phyloP scores from a whole-genome alignment of 495 filamentous ascomycete species.

The Saxophila tyrrhenica region DNA sequence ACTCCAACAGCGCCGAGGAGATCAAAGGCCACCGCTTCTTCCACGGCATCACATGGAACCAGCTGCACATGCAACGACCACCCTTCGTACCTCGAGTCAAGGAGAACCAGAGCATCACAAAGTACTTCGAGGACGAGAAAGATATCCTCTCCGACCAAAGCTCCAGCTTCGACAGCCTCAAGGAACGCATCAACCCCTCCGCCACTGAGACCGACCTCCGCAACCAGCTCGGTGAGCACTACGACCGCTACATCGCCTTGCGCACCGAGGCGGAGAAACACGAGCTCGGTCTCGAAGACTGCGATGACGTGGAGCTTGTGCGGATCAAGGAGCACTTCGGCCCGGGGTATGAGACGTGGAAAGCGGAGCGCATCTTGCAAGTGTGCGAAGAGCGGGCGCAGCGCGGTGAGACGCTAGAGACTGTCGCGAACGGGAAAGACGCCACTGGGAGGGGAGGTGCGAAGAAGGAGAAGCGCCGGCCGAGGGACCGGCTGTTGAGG shows the following conservation, averaged over 20 bases:
- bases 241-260: slow-evolving; percentile 7
- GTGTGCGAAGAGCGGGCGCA: slow-evolving; percentile 12
- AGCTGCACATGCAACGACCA: slow-evolving; percentile 49
- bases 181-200: slow-evolving; percentile 9
- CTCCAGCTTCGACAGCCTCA: slow-evolving; percentile 19
- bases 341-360: slow-evolving; percentile 15
- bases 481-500: slow-evolving; percentile 67
- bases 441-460: background rate
- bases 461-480: slow-evolving; percentile 52
- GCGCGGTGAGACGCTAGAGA: background rate
- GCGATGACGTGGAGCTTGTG: slow-evolving; percentile 13
- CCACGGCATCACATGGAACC: slow-evolving; percentile 29
- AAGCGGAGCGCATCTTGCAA: slow-evolving; percentile 9
- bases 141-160: slow-evolving; percentile 45
- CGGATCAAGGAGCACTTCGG: slow-evolving; percentile 20
- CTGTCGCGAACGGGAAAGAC: background rate
- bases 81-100: slow-evolving; percentile 66
- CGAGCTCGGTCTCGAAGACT: slow-evolving; percentile 16
- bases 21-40: slow-evolving; percentile 38
- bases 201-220: background rate
- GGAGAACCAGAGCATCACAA: slow-evolving; percentile 60
- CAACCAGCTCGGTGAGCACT: slow-evolving; percentile 10
- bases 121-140: slow-evolving; percentile 78
- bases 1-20: slow-evolving; percentile 40
- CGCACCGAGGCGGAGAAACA: slow-evolving; percentile 6